These are phyloP conservation scores for Gracilaria gracilis DNA, from an alignment of 23 red algal species.

Conservation along the genomic window DNA sequence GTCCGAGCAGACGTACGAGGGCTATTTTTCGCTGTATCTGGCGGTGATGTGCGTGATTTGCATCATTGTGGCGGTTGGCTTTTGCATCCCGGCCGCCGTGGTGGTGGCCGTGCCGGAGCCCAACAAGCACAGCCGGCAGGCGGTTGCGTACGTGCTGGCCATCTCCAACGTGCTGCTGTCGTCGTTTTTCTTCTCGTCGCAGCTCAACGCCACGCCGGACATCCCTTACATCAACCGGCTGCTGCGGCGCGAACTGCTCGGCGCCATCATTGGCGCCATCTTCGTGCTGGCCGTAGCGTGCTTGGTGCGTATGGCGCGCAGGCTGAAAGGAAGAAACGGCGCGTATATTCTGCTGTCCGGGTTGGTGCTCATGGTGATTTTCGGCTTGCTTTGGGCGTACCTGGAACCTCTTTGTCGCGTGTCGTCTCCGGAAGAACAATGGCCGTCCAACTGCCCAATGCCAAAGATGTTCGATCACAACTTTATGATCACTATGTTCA, in stretches of 20 bases:
- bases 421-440: constrained; percentile 2
- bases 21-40: constrained; percentile 45
- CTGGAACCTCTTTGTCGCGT: constrained; percentile 60
- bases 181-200: constrained; percentile 38
- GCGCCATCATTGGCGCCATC: constrained; percentile 66
- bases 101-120: constrained; percentile 80
- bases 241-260: constrained; percentile 54
- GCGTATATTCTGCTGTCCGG: constrained; percentile 82
- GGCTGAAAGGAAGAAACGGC: constrained; percentile 83
- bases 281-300: constrained; percentile 37
- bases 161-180: constrained; percentile 30
- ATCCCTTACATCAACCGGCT: constrained; percentile 59
- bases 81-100: constrained; percentile 76
- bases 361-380: constrained; percentile 45
- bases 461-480: constrained; percentile 88
- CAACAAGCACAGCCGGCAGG: constrained; percentile 16
- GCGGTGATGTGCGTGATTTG: constrained; percentile 43
- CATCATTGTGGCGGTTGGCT: constrained; percentile 31
- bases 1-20: constrained; percentile 43
- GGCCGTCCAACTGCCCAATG: constrained; percentile 74
- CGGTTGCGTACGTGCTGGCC: constrained; percentile 31
- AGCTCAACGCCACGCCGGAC: constrained; percentile 32
- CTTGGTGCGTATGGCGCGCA: constrained; percentile 60
- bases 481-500: constrained; percentile 66
- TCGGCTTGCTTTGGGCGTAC: constrained; percentile 70